Base-by-base conservation (phyloP, 1,284 basidiomycete species). In the Marasmius tenuissimus region DNA sequence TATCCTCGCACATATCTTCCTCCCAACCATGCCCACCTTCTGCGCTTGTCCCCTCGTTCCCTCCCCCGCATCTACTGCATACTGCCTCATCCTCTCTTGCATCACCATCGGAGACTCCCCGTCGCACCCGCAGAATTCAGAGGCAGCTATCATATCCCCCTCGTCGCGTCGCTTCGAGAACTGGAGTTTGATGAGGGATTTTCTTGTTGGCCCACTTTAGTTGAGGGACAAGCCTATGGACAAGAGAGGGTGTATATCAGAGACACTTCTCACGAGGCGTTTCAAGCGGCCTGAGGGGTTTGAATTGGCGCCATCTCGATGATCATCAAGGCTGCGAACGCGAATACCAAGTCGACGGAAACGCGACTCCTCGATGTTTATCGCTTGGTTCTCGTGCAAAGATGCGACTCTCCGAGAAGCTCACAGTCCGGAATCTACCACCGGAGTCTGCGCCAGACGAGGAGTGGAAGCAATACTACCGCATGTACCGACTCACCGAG, bases 71-170 rank as follows among this genome's bases (percentile, higher is more conserved):
- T 55, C 65, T 8, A 76, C 72, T 8, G 80, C 80, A 63, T 79
- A 80, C 61, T 71, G 71, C 4, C 65, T 73, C 7, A 68, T 76
- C 2, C 69, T 80, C 51, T 69, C 78, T 2, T 71, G 72, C 12
- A 75, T 73, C 14, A 78, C 79, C 1, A 67, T 81, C 56, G 70
- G 75, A 42, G 79, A 81, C 59, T 78, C 80, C 72, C 81, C 6
- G 79, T 78, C 16, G 78, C 70, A 1, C 79, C 78, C n/a, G 65
- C 70, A 38, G 78, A 81, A 66, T 78, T 78, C 64, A 71, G 71
- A 2, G 9, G 42, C 18, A 74, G 79, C 22, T 76, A 75, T 59
- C 63, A 72, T 11, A 78, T 78, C 67, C 66, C 68, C 6, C 68
- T 76, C 45, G 58, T 78, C 52, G 68, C 69, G 3, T 61, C 67